Base-by-base conservation (phyloP, 1,284 basidiomycete genomes). In the Rhodotorula sp. region DNA sequence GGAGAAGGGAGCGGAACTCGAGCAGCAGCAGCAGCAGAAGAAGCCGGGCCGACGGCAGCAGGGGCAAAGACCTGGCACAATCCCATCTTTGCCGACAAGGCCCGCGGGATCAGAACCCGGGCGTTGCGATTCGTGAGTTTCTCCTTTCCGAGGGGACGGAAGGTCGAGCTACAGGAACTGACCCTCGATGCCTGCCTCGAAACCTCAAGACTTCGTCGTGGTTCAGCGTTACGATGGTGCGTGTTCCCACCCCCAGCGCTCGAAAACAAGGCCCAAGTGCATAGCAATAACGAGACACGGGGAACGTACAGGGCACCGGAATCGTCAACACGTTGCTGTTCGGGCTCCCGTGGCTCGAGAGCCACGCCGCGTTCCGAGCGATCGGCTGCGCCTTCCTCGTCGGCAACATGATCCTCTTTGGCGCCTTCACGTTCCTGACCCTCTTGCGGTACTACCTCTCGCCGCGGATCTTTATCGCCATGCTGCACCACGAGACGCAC, bases 271-370 rank as follows among this genome's bases (percentile, higher is more conserved):
- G 26, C 29, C n/a, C 6, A 18, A 16, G 16, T 29, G 54, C 15
- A 26, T 20, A 23, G 46, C 16, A 8, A 12, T 12, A 8, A n/a
- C 49, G 7, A 34, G 6, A 34, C 34, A 34, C 34, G 8, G 6
- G 6, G 34, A 34, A 26, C 26, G 6, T 5, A 8, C 69, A 77
- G 78, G 78, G 78, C 23, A 78, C 76, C 8, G 77, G 78, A 31
- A 79, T 79, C 62, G 70, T 74, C 72, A 76, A 75, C 69, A 71
- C 65, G 10, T 68, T 79, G 47, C 70, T 78, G 29, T 78, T 75
- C 46, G 69, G 75, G 29, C 47, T 79, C 5, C 78, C 78, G 0
- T 79, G 72, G 73, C n/a, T 61, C n/a, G 54, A 63, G 5, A 64
- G 75, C 10, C 78, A 79, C 46, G 34, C 76, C 29, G 70, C 68